Conservation (phyloP, 2,329 filamentous ascomycete species). For the Aspergillus pseudonomiae region DNA sequence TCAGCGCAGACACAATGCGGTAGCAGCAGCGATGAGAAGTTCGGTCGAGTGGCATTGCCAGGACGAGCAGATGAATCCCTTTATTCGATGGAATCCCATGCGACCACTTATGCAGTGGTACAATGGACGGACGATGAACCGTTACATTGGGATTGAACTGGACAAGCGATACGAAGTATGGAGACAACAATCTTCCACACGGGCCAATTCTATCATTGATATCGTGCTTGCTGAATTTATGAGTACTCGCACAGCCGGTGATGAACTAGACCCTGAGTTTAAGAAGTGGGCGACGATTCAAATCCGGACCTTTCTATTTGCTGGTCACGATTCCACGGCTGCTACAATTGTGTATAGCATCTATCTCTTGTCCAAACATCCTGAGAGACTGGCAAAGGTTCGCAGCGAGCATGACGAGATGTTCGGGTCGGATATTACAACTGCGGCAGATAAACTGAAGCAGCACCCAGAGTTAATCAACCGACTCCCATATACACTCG, state of each 20-base stretch:
- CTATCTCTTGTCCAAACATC: slow-evolving; percentile 25
- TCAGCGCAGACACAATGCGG: neutral
- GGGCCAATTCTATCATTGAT: neutral
- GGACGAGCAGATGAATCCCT: neutral
- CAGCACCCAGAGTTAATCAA: slow-evolving; percentile 52
- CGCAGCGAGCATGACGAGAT: slow-evolving; percentile 56
- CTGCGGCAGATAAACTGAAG: slow-evolving; percentile 43
- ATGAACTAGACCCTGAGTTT: neutral
- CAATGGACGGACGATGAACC: neutral
- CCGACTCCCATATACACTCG: slow-evolving; percentile 56
- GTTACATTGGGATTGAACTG: neutral
- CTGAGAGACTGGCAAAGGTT: slow-evolving; percentile 38
- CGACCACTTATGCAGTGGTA: neutral
- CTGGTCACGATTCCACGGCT: neutral
- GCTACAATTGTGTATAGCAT: neutral
- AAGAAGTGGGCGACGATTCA: neutral
- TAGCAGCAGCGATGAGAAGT: neutral
- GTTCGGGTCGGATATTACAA: slow-evolving; percentile 48
- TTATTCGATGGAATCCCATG: neutral
- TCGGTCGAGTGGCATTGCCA: neutral
- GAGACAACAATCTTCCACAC: neutral
- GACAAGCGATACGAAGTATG: neutral
- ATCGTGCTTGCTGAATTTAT: neutral
- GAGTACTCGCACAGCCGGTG: neutral
- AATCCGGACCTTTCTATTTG: neutral